phyloP scores from a whole-genome alignment of 352 stramenopile species.

The Globisporangium lucens region DNA sequence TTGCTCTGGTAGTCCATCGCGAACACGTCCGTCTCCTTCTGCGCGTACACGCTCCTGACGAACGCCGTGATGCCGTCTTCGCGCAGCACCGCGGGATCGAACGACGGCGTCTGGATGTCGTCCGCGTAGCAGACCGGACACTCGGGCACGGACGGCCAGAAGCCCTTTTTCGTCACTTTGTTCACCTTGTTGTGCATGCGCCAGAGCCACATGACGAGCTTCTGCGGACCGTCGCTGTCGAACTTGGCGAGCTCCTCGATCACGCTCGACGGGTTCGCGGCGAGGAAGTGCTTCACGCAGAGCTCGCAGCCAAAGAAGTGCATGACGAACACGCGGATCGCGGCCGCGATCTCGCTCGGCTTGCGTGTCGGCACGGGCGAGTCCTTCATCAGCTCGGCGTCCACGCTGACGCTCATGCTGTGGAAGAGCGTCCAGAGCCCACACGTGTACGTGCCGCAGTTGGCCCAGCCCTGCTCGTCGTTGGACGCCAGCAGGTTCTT shows the following conservation, averaged over 20 bases:
- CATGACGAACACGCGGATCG: constrained; percentile 69
- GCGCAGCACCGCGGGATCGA: constrained; percentile 43
- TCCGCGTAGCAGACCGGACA: constrained; percentile 66
- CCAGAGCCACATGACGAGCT: constrained; percentile 74
- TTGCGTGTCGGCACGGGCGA: constrained; percentile 34
- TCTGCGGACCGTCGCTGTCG: constrained; percentile 36
- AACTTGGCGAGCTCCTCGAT: constrained; percentile 39
- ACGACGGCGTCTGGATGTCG: constrained; percentile 36
- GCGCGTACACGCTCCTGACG: constrained; percentile 47
- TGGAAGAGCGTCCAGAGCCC: constrained; percentile 84
- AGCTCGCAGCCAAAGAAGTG: constrained; percentile 85
- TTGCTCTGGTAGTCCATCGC: constrained; percentile 47
- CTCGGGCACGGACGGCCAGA: constrained; percentile 54
- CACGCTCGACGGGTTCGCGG: constrained; percentile 53
- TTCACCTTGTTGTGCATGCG: constrained; percentile 86
- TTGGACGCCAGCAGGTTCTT: constrained; percentile 54
- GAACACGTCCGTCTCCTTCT: constrained; percentile 48
- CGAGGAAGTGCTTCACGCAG: constrained; percentile 71
- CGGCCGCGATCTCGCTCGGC: constrained; percentile 49
- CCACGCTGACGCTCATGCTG: constrained; percentile 50
- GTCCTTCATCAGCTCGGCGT: constrained; percentile 18
- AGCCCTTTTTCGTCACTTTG: constrained; percentile 58
- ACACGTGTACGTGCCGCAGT: constrained; percentile 80
- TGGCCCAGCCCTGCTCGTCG: constrained; percentile 42
- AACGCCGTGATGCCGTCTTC: constrained; percentile 56